phyloP scores from a whole-genome alignment of 768 basidiomycete species.

The Boletus edulis region DNA sequence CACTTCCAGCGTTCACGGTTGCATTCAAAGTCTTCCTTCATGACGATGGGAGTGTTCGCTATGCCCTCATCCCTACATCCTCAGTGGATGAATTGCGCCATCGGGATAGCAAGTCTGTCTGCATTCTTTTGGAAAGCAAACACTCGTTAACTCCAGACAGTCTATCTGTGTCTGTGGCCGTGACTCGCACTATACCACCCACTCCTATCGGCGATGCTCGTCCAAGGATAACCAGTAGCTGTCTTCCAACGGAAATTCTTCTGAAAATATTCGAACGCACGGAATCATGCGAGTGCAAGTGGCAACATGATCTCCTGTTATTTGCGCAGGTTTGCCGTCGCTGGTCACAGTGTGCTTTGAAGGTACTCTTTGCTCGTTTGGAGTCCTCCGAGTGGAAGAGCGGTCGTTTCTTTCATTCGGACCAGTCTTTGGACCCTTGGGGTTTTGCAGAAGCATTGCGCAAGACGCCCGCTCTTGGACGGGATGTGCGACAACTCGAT shows the following conservation, averaged over 20 bases:
- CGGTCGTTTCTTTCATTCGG: too few relatives aligned
- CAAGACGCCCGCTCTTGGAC: not conserved
- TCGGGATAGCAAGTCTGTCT: not conserved
- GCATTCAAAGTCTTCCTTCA: too few relatives aligned
- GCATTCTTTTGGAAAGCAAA: not conserved
- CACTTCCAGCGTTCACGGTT: too few relatives aligned
- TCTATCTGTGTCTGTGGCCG: not conserved
- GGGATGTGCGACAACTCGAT: not conserved
- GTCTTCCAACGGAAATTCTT: constrained; percentile 1
- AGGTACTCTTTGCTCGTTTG: not conserved
- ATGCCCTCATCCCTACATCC: not conserved
- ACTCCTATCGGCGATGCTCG: not conserved
- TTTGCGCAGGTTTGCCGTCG: constrained; percentile 6
- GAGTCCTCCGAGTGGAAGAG: not conserved
- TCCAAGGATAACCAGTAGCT: not conserved
- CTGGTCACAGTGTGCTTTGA: constrained; percentile 2
- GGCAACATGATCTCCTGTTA: constrained; percentile 3
- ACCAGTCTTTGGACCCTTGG: not conserved
- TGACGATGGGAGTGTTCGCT: not conserved
- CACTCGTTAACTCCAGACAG: not conserved
- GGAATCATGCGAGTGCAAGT: not conserved
- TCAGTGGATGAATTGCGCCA: not conserved
- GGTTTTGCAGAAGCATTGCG: not conserved
- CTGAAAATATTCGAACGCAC: not conserved
- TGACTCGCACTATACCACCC: not conserved